These are phyloP conservation scores for Boechera retrofracta DNA, from an alignment of 345 rosid species.

Conservation along the genomic window DNA sequence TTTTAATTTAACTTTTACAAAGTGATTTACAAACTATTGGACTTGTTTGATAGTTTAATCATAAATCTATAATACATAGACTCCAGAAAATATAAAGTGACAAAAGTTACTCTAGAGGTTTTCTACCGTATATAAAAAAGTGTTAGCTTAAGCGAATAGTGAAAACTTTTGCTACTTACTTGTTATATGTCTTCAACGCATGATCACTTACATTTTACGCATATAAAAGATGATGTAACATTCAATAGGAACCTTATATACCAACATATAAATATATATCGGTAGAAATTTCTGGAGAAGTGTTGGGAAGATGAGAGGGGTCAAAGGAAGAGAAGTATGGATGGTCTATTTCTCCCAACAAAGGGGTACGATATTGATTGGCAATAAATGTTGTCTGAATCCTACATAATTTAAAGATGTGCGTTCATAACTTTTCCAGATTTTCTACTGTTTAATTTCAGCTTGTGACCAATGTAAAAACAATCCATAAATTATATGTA, in stretches of 20 bases:
- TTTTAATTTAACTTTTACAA: neutral
- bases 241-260: slow-evolving; percentile 13
- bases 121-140: neutral
- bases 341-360: slow-evolving; percentile 44
- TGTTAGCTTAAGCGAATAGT: neutral
- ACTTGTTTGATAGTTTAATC: neutral
- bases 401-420: slow-evolving; percentile 33
- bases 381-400: slow-evolving; percentile 44
- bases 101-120: neutral
- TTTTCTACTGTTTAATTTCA: slow-evolving; percentile 29
- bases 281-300: slow-evolving; percentile 30
- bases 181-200: neutral
- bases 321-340: slow-evolving; percentile 36
- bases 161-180: neutral
- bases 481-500: neutral
- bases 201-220: neutral
- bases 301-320: slow-evolving; percentile 32
- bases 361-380: slow-evolving; percentile 45
- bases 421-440: slow-evolving; percentile 26
- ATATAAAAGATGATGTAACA: neutral
- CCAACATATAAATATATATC: neutral
- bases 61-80: slow-evolving; percentile 4
- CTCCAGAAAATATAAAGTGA: neutral
- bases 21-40: slow-evolving; percentile 5
- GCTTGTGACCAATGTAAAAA: slow-evolving; percentile 31